Base-by-base conservation (phyloP, 179 eudicot genomes). In the Nepenthes alata region DNA sequence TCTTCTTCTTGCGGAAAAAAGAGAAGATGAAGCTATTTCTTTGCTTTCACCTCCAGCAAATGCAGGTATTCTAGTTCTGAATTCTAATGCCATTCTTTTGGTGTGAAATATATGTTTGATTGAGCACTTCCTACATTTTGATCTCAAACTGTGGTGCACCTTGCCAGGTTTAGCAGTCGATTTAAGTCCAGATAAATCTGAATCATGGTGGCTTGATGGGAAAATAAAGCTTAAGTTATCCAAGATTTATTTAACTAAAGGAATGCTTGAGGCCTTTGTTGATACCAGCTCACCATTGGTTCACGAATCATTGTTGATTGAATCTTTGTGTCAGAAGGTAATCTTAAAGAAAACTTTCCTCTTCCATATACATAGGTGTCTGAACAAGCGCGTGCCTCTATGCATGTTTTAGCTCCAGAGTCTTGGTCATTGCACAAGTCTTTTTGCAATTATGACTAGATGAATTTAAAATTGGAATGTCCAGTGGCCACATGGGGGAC, bases 181-280 rank as follows among this genome's bases (percentile, higher is more conserved):
- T 38, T 41, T 16, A 39, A 69, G 69, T 55, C 68, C 76, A 53
- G 81, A 68, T 65, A 62, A 59, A 45, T 54, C 75, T 55, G 69
- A 75, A 47, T 75, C 87, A 37, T 91, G 97, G 97, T 89, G 96
- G 96, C 79, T 61, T 61, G 71, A 77, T 71, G 86, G 80, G 76
- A 84, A 74, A 76, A 81, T 91, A 69, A 91, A 86, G 75, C 56
- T 91, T 74, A 84, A 82, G 78, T 78, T 91, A 71, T 67, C 87
- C 54, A 74, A 81, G 56, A 77, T 88, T 65, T 88, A 84, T 71
- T 79, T 60, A 72, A 69, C 72, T 53, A 83, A 72, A 81, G 95
- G 89, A 57, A 72, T 67, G 77, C 67, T 68, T 37, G 88, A 84
- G 76, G 84, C 70, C 49, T 91, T 82, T 78, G 95, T 81, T 63